These are phyloP conservation scores for Odonthalia washingtoniensis DNA, from an alignment of 31 red algal species.

Conservation along the genomic window DNA sequence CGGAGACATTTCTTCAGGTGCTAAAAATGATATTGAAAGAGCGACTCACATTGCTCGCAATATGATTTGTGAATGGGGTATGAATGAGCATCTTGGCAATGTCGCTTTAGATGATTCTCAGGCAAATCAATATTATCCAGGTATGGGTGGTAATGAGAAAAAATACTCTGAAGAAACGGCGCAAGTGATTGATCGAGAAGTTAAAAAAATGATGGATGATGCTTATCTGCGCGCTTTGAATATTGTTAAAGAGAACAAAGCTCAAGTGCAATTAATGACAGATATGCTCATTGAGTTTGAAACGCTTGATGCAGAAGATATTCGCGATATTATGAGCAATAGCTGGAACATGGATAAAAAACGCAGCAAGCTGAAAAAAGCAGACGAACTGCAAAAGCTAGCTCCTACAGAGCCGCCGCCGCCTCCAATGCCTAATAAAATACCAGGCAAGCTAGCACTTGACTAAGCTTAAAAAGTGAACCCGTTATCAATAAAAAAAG, in stretches of 20 bases:
- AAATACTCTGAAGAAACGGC: slow-evolving; percentile 86
- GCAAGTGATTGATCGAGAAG: slow-evolving; percentile 79
- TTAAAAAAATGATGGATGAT: slow-evolving; percentile 79
- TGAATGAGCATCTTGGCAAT: slow-evolving; percentile 74
- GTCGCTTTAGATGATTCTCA: slow-evolving; percentile 70
- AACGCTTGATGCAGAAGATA: slow-evolving; percentile 86
- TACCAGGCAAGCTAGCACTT: no score
- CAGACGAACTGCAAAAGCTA: no score
- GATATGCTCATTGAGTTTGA: slow-evolving; percentile 84
- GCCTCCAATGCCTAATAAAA: no score
- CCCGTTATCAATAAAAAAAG: no score
- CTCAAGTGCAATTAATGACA: slow-evolving; percentile 83
- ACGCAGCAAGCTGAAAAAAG: no score
- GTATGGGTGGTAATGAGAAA: slow-evolving; percentile 22
- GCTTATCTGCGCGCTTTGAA: slow-evolving; percentile 78
- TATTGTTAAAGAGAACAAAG: slow-evolving; percentile 74
- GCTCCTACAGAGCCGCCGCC: no score
- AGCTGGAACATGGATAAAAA: no score
- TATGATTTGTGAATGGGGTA: slow-evolving; percentile 82
- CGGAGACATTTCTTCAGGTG: slow-evolving; percentile 77
- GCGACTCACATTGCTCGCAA: slow-evolving; percentile 90
- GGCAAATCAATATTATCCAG: slow-evolving; percentile 61
- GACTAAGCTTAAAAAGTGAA: no score
- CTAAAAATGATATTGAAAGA: slow-evolving; percentile 90
- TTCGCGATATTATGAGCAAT: no score